These are phyloP conservation scores for Mycosarcoma mackinlayi DNA, from an alignment of 1,284 basidiomycete genomes.

Conservation along the genomic window DNA sequence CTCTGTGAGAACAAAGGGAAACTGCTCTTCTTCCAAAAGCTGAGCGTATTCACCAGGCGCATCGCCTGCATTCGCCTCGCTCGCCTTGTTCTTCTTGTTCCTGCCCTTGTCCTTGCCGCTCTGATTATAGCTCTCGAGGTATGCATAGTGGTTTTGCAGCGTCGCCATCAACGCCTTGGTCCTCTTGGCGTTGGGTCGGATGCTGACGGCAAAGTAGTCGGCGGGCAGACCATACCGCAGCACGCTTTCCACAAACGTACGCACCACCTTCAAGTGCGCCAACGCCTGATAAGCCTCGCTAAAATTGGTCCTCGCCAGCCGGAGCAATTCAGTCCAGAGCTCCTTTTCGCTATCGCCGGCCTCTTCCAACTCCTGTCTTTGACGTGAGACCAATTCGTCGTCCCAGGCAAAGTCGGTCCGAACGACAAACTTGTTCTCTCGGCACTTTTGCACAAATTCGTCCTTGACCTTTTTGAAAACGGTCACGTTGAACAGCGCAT, in stretches of 20 bases:
- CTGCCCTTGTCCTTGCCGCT: constrained; percentile 4
- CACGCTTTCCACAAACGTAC: constrained; percentile 93
- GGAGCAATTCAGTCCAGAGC: constrained; percentile 96
- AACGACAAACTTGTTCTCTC: constrained; percentile 96
- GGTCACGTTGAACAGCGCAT: constrained; percentile 84
- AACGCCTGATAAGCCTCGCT: constrained; percentile 95
- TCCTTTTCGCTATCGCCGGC: constrained; percentile 92
- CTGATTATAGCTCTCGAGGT: constrained; percentile 75
- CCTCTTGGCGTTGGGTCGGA: constrained; percentile 82
- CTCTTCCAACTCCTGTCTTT: constrained; percentile 81
- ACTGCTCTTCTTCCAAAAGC: constrained; percentile 64
- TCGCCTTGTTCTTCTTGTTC: constrained; percentile 17
- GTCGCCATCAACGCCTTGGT: constrained; percentile 80
- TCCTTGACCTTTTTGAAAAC: constrained; percentile 92
- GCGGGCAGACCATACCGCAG: constrained; percentile 94
- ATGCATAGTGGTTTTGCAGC: constrained; percentile 81
- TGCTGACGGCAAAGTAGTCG: constrained; percentile 82
- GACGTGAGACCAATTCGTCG: constrained; percentile 83
- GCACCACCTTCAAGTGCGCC: constrained; percentile 90
- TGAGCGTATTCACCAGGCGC: constrained; percentile 65
- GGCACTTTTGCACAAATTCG: constrained; percentile 90
- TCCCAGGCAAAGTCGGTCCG: constrained; percentile 90
- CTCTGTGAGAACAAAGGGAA: constrained; percentile 64
- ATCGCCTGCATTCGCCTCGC: constrained; percentile 27
- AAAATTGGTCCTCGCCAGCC: constrained; percentile 92